Conservation (phyloP, 2,329 filamentous ascomycete species). For the Fusarium poae region DNA sequence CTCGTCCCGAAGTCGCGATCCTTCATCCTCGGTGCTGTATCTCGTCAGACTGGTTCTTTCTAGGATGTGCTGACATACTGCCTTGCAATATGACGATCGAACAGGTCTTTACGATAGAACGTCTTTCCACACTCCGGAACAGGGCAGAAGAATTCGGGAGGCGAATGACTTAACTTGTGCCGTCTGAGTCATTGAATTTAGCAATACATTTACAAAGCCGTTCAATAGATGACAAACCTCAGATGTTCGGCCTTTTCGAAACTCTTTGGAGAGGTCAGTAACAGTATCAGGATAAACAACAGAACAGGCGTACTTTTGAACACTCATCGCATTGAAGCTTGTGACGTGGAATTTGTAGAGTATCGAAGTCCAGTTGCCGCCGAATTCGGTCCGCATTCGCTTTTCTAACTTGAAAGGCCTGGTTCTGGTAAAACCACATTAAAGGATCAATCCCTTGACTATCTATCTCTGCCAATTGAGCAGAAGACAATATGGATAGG, state of each 20-base stretch:
- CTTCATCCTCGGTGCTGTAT: neutral
- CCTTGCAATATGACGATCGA: neutral
- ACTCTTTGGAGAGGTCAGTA: neutral
- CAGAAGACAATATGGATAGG: slow-evolving; percentile 57
- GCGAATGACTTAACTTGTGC: neutral
- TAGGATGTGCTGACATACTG: neutral
- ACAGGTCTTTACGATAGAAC: neutral
- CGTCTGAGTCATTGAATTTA: neutral
- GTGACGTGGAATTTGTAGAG: too few relatives aligned
- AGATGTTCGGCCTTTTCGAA: neutral
- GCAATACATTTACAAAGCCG: neutral
- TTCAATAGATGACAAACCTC: neutral
- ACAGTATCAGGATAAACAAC: neutral
- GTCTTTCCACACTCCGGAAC: neutral
- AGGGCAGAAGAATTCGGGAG: neutral
- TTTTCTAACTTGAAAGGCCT: slow-evolving; percentile 51
- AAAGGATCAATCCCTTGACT: slow-evolving; percentile 63
- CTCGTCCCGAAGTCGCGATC: neutral
- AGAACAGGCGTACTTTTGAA: neutral
- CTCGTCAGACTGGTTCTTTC: neutral
- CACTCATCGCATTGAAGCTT: neutral
- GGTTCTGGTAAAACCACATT: slow-evolving; percentile 63
- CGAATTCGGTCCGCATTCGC: too few relatives aligned
- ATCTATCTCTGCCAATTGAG: slow-evolving; percentile 61
- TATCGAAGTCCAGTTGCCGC: too few relatives aligned